These are phyloP conservation scores for Phytophthora pini DNA, from an alignment of 352 stramenopile genomes.

Conservation along the genomic window DNA sequence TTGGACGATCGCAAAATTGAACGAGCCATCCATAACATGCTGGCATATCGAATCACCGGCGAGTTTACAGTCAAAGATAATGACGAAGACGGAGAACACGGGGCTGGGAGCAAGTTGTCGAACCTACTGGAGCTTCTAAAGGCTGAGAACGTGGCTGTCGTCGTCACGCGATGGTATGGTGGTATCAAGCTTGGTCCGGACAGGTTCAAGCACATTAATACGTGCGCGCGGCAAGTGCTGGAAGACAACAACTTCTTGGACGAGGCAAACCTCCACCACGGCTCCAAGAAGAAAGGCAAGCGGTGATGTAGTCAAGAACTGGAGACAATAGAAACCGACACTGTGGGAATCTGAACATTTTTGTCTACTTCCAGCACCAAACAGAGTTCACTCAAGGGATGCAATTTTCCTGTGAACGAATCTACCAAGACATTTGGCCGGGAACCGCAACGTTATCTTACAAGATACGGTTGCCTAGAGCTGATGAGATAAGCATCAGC, in stretches of 20 bases:
- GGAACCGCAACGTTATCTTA: conserved; percentile 36
- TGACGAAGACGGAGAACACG: conserved; percentile 88
- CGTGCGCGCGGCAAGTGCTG: conserved; percentile 69
- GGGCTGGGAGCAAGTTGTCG: conserved; percentile 81
- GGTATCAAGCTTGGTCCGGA: conserved; percentile 86
- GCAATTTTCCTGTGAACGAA: not conserved
- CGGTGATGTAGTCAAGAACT: conserved; percentile 21
- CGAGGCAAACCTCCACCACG: conserved; percentile 27
- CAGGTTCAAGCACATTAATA: conserved; percentile 89
- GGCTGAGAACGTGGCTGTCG: conserved; percentile 81
- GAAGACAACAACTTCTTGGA: conserved; percentile 75
- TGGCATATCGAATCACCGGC: conserved; percentile 84
- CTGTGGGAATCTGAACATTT: conserved; percentile 1
- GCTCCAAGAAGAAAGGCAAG: conserved; percentile 63
- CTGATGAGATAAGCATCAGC: conserved; percentile 92
- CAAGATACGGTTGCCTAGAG: conserved; percentile 93
- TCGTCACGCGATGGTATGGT: conserved; percentile 88
- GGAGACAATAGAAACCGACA: no score
- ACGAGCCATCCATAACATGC: conserved; percentile 89
- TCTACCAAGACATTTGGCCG: conserved; percentile 1
- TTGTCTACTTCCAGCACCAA: not conserved
- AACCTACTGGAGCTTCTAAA: conserved; percentile 83
- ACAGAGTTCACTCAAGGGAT: not conserved
- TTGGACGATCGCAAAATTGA: conserved; percentile 87
- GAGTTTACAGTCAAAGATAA: conserved; percentile 85